Conservation (phyloP, 306 rosid species). For the Malus asiatica region DNA sequence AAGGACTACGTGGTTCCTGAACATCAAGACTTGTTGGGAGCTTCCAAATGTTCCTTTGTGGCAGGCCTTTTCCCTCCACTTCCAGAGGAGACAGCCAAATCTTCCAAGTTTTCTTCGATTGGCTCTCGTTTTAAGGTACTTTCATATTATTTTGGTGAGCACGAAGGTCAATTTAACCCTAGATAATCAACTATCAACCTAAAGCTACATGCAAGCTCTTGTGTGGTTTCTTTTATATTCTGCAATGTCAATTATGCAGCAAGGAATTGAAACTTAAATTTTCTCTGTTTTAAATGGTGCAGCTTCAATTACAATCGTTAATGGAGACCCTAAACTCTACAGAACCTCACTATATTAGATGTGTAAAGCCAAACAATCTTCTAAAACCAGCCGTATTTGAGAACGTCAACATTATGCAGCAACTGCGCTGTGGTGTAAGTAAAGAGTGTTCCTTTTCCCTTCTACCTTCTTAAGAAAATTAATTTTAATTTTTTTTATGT, state of each 20-base stretch:
- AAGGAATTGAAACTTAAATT: conserved; percentile 22
- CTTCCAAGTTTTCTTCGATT: conserved; percentile 94
- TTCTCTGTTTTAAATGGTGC: conserved; percentile 39
- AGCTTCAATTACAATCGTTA: conserved; percentile 84
- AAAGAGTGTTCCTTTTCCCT: conserved; percentile 19
- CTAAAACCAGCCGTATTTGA: conserved; percentile 96
- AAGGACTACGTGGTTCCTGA: conserved; percentile 97
- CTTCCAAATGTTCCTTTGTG: conserved; percentile 87
- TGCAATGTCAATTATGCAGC: conserved; percentile 15
- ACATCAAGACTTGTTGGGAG: conserved; percentile 85
- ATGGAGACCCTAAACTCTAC: conserved; percentile 95
- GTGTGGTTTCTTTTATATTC: conserved; percentile 15
- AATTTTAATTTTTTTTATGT: background rate
- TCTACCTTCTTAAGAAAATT: conserved; percentile 3
- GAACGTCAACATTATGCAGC: conserved; percentile 92
- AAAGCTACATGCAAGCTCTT: conserved; percentile 12
- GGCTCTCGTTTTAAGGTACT: conserved; percentile 96
- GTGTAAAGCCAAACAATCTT: conserved; percentile 96
- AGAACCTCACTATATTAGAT: conserved; percentile 95
- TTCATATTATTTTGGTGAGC: conserved; percentile 1
- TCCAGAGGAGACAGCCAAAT: conserved; percentile 83
- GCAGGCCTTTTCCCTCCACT: conserved; percentile 97
- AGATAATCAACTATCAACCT: background rate
- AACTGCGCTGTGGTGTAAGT: conserved; percentile 99
- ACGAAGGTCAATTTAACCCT: background rate